Conservation (phyloP, 495 filamentous ascomycete species). For the Cercophora newfieldiana region DNA sequence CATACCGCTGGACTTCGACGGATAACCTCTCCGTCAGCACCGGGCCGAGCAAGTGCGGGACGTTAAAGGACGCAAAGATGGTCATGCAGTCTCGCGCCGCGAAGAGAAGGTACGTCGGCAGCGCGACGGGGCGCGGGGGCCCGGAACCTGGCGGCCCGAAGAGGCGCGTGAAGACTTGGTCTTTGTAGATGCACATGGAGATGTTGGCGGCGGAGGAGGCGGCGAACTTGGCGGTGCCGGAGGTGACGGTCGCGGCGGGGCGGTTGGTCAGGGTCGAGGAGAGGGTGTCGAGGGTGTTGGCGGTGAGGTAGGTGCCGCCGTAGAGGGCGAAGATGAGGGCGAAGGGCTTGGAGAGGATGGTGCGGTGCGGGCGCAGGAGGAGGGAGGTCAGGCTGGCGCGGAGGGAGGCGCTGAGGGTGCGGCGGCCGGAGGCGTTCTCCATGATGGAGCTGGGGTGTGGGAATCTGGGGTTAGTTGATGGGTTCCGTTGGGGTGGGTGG, state of each 20-base stretch:
- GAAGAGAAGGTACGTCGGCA: constrained; percentile 75
- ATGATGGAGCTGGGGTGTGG: constrained; percentile 83
- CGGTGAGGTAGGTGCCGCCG: constrained; percentile 86
- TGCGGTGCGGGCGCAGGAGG: constrained; percentile 63
- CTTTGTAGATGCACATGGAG: constrained; percentile 88
- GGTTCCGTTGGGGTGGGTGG: background rate
- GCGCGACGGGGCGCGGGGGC: constrained; percentile 54
- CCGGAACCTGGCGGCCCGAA: constrained; percentile 63
- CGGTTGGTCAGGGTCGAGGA: constrained; percentile 63
- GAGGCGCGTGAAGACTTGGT: constrained; percentile 78
- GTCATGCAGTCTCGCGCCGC: constrained; percentile 83
- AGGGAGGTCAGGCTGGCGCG: constrained; percentile 62
- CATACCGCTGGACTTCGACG: constrained; percentile 41
- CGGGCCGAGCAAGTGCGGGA: constrained; percentile 76
- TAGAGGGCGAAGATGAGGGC: constrained; percentile 86
- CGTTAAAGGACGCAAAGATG: constrained; percentile 91
- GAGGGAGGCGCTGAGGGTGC: constrained; percentile 68
- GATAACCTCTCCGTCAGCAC: constrained; percentile 55
- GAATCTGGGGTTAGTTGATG: background rate
- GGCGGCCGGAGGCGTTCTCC: constrained; percentile 86
- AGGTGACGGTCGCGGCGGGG: constrained; percentile 59
- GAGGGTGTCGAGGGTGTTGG: constrained; percentile 83
- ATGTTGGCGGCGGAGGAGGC: constrained; percentile 85
- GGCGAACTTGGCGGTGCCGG: constrained; percentile 78
- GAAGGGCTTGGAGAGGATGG: constrained; percentile 80